phyloP scores from a whole-genome alignment of 2,329 filamentous ascomycete genomes.

The Phaeomoniella chlamydospora region DNA sequence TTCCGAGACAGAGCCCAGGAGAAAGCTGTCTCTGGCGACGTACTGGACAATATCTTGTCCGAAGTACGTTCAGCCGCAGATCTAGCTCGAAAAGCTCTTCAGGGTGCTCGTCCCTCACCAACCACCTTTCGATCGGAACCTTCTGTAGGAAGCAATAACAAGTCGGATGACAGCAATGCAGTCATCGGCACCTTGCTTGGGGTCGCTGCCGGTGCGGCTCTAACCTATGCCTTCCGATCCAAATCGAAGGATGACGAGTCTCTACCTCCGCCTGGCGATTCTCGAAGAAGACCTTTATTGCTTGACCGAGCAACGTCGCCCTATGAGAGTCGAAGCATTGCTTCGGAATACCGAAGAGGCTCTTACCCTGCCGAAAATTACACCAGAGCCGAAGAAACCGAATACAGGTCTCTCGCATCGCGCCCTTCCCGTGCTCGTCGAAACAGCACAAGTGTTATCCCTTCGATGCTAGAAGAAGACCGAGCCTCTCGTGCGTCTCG shows the following conservation, averaged over 20 bases:
- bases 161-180: constrained; percentile 36
- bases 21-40: constrained; percentile 13
- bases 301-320: not conserved
- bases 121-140: constrained; percentile 4
- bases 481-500: not conserved
- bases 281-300: not conserved
- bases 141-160: constrained; percentile 10
- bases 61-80: constrained; percentile 20
- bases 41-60: constrained; percentile 18
- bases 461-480: not conserved
- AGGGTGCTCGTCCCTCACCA: constrained; percentile 8
- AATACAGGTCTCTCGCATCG: not conserved
- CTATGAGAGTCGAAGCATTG: not conserved
- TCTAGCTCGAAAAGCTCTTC: constrained; percentile 10
- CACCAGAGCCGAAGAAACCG: not conserved
- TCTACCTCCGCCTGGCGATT: not conserved
- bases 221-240: constrained; percentile 59
- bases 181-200: constrained; percentile 65
- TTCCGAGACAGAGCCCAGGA: not conserved
- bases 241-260: not conserved
- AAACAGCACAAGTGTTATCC: not conserved
- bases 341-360: not conserved
- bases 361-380: not conserved
- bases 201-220: constrained; percentile 61
- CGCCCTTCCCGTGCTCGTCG: not conserved